Evolutionary conservation across 257 asterid genomes (phyloP).

Genomic region (Craterostigma plantagineum): DNA sequence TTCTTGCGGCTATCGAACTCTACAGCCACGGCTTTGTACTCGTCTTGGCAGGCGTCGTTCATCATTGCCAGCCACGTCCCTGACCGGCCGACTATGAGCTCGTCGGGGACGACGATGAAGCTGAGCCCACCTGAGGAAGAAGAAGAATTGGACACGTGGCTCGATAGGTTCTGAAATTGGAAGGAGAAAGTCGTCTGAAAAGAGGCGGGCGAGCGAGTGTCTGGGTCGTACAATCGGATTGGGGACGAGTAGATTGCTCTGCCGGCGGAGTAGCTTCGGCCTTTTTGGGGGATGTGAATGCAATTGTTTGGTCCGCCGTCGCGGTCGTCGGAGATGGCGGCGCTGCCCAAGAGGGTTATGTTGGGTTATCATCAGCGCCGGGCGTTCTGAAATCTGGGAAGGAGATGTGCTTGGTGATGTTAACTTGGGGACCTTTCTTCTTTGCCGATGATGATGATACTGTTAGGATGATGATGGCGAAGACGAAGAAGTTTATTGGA

Average conservation of each 20-base stretch:
- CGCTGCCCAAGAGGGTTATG: constrained; percentile 51
- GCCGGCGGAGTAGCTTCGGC: constrained; percentile 25
- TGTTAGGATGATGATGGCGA: too few relatives aligned
- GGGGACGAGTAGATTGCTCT: constrained; percentile 53
- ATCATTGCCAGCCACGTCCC: constrained; percentile 77
- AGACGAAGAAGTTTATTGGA: too few relatives aligned
- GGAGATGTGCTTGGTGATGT: constrained; percentile 27
- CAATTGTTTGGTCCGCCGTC: constrained; percentile 10
- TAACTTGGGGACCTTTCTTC: constrained; percentile 30
- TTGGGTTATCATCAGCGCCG: constrained; percentile 11
- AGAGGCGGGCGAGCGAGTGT: constrained; percentile 35
- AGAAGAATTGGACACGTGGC: too few relatives aligned
- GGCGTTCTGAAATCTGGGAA: constrained; percentile 36
- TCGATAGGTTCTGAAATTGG: constrained; percentile 17
- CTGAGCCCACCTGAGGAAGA: constrained; percentile 33
- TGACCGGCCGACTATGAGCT: constrained; percentile 55
- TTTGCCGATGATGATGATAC: constrained; percentile 11
- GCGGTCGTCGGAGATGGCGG: constrained; percentile 24
- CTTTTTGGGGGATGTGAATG: too few relatives aligned
- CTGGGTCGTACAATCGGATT: constrained; percentile 38
- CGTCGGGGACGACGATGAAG: constrained; percentile 56
- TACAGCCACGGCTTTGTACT: constrained; percentile 31
- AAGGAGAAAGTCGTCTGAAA: constrained; percentile 60
- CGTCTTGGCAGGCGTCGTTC: constrained; percentile 53
- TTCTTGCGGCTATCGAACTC: constrained; percentile 52